Percentiles rank a stretch among this genome's conserved stretches.
Conservation (phyloP, 192 early-diverging fungal genomes). For the Phycomyces nitens region DNA sequence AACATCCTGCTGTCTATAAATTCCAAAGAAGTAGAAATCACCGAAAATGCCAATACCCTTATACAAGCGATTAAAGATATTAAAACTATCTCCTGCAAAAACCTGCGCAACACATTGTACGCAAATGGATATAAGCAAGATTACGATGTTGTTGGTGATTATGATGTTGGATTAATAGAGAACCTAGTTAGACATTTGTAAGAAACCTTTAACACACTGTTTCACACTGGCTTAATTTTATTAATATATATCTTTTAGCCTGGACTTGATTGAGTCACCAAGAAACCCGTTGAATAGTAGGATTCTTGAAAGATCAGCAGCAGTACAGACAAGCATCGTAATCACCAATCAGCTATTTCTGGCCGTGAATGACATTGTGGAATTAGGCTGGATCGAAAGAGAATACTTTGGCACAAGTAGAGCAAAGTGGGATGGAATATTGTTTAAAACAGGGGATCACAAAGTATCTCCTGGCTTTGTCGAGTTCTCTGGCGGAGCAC, state of each 20-base stretch:
- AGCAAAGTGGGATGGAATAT: neutral
- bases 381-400: neutral
- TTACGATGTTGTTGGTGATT: no score
- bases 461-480: neutral
- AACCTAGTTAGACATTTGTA: no score
- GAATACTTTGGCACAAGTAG: neutral
- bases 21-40: no score
- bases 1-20: no score
- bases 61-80: no score
- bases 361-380: neutral
- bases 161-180: no score
- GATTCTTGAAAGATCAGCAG: neutral
- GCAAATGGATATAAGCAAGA: no score
- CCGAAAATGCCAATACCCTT: no score
- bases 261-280: neutral
- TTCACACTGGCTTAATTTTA: neutral
- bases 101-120: no score
- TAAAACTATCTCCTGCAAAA: no score
- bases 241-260: neutral
- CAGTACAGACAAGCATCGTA: neutral
- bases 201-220: slow-evolving; percentile 5
- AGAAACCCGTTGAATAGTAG: neutral
- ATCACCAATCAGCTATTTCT: neutral
- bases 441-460: neutral
- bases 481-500: neutral